phyloP scores from a whole-genome alignment of 257 asterid genomes.

The Striga asiatica region DNA sequence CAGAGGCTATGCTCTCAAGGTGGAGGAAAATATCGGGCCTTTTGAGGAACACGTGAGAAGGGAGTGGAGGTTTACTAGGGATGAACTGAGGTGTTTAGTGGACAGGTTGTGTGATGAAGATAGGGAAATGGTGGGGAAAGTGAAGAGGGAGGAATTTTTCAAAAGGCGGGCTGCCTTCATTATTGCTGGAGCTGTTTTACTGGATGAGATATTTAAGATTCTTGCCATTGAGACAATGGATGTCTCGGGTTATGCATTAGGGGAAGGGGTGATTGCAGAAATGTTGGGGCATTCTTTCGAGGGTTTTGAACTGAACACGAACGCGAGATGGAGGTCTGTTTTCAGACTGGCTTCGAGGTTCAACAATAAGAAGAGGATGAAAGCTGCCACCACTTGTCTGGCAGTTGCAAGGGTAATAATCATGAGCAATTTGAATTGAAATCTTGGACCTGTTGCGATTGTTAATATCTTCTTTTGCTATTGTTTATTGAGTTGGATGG shows the following conservation, averaged over 20 bases:
- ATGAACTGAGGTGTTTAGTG: conserved; percentile 46
- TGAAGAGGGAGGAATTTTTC: conserved; percentile 32
- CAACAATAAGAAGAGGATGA: conserved; percentile 53
- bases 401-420: conserved; percentile 46
- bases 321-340: conserved; percentile 69
- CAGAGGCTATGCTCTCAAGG: conserved; percentile 31
- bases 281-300: conserved; percentile 34
- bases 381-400: conserved; percentile 43
- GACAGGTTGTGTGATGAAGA: conserved; percentile 36
- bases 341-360: conserved; percentile 43
- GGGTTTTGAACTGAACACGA: conserved; percentile 40
- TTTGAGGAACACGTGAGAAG: conserved; percentile 32
- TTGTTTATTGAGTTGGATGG: neutral
- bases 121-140: conserved; percentile 30
- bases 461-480: neutral
- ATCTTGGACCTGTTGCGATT: neutral
- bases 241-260: conserved; percentile 68
- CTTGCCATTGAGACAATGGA: conserved; percentile 57
- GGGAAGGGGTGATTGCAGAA: conserved; percentile 69
- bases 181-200: conserved; percentile 53
- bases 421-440: neutral
- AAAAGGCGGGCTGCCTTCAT: conserved; percentile 48
- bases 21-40: conserved; percentile 25
- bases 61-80: conserved; percentile 55
- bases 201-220: conserved; percentile 45